Evolutionary conservation across 2,329 filamentous ascomycete genomes (phyloP).

Genomic region (Penicillium sp.): DNA sequence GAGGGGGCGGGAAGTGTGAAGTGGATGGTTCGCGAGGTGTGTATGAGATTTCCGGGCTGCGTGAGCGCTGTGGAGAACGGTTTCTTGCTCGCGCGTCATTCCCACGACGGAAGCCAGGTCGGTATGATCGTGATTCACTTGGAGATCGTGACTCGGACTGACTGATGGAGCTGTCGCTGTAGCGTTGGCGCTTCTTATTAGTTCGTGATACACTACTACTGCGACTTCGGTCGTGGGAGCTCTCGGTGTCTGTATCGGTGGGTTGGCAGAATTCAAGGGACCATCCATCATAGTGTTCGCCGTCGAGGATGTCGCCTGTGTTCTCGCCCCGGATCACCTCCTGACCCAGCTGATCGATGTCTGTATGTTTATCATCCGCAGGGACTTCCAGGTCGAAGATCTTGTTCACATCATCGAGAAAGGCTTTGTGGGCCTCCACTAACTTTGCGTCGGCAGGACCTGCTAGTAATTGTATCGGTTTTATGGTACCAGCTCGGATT

Average conservation of each 20-base stretch:
- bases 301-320: conserved; percentile 63
- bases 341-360: conserved; percentile 76
- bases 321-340: conserved; percentile 63
- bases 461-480: conserved; percentile 67
- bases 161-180: conserved; percentile 39
- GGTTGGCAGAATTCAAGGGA: conserved; percentile 70
- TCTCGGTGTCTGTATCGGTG: conserved; percentile 57
- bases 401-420: conserved; percentile 68
- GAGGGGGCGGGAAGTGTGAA: conserved; percentile 25
- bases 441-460: conserved; percentile 69
- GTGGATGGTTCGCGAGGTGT: conserved; percentile 31
- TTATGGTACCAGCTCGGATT: conserved; percentile 69
- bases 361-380: conserved; percentile 53
- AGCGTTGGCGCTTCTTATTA: conserved; percentile 41
- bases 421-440: conserved; percentile 65
- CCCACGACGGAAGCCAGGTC: conserved; percentile 16
- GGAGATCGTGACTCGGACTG: conserved; percentile 31
- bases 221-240: conserved; percentile 42
- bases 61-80: conserved; percentile 28
- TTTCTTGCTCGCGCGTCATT: conserved; percentile 29
- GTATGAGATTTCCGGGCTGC: conserved; percentile 34
- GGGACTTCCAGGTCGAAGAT: conserved; percentile 61
- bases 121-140: conserved; percentile 31
- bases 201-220: conserved; percentile 47
- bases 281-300: conserved; percentile 86